Conservation (phyloP, 2,329 filamentous ascomycete species). For the Apiospora saccharicola region DNA sequence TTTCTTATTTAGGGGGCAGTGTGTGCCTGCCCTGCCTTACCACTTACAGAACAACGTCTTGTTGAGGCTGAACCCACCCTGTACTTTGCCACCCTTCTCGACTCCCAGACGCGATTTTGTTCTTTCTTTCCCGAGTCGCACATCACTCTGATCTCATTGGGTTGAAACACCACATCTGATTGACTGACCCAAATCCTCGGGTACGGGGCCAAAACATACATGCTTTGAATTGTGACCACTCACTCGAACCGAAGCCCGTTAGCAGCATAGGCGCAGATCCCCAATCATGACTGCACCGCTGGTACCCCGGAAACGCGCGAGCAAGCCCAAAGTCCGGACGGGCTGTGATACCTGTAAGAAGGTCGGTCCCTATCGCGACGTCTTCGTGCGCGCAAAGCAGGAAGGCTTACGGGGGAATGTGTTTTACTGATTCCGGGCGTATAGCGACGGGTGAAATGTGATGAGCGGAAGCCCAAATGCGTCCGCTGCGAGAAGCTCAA, state of each 20-base stretch:
- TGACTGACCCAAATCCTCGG: neutral
- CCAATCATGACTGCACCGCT: constrained; percentile 21
- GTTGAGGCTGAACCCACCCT: neutral
- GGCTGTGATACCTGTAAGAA: constrained; percentile 24
- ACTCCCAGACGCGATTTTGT: neutral
- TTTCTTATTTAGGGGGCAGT: neutral
- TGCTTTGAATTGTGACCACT: neutral
- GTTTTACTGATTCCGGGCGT: constrained; percentile 10
- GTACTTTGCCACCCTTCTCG: neutral
- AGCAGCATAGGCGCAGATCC: neutral
- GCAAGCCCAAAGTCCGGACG: constrained; percentile 24
- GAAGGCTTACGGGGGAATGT: neutral
- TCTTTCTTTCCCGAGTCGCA: neutral
- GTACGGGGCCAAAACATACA: neutral
- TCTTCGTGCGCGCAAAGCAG: neutral
- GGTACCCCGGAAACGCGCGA: constrained; percentile 22
- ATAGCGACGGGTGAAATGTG: constrained; percentile 24
- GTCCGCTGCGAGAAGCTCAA: constrained; percentile 22
- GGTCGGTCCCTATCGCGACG: constrained; percentile 9
- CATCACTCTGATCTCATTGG: constrained; percentile 13
- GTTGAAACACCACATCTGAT: neutral
- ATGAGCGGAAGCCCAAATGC: constrained; percentile 20
- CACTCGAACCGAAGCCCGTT: neutral
- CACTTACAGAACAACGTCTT: neutral
- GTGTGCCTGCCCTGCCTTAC: neutral